A percentile compares a stretch with the other conserved stretches of the same genome.
These are phyloP conservation scores for Oidium heveae DNA, from an alignment of 2,329 filamentous ascomycete species.

Conservation along the genomic window DNA sequence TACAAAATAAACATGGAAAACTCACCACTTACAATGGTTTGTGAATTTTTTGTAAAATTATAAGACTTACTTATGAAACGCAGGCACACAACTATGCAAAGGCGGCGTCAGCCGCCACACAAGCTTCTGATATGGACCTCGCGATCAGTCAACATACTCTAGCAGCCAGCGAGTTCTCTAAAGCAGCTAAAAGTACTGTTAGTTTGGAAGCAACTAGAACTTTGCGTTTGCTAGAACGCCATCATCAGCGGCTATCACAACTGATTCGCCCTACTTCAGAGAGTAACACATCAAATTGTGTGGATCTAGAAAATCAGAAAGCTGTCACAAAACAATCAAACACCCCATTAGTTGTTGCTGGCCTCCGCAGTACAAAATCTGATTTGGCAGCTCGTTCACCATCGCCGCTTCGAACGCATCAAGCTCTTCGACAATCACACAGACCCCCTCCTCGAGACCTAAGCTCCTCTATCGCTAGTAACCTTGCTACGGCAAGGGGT, in stretches of 20 bases:
- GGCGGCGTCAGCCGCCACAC: slow-evolving; percentile 51
- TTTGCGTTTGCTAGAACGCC: slow-evolving; percentile 59
- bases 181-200: slow-evolving; percentile 47
- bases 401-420: slow-evolving; percentile 9
- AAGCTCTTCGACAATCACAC: slow-evolving; percentile 10
- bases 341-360: slow-evolving; percentile 13
- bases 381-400: slow-evolving; percentile 11
- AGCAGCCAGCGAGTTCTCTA: slow-evolving; percentile 71
- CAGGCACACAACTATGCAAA: slow-evolving; percentile 75
- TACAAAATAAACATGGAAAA: slow-evolving; percentile 31
- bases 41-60: slow-evolving; percentile 3
- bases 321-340: slow-evolving; percentile 11
- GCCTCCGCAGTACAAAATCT: slow-evolving; percentile 12
- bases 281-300: slow-evolving; percentile 7
- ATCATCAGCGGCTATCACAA: slow-evolving; percentile 63
- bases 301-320: slow-evolving; percentile 10
- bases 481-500: slow-evolving; percentile 62
- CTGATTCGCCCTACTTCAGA: slow-evolving; percentile 43
- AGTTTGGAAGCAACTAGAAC: slow-evolving; percentile 56
- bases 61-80: slow-evolving; percentile 7
- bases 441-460: slow-evolving; percentile 35
- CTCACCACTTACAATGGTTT: slow-evolving; percentile 39
- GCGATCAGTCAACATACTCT: slow-evolving; percentile 73
- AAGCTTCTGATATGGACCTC: slow-evolving; percentile 44
- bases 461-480: slow-evolving; percentile 67